Evolutionary conservation across 2,329 filamentous ascomycete species (phyloP).

Genomic region (Aspergillus jensenii): DNA sequence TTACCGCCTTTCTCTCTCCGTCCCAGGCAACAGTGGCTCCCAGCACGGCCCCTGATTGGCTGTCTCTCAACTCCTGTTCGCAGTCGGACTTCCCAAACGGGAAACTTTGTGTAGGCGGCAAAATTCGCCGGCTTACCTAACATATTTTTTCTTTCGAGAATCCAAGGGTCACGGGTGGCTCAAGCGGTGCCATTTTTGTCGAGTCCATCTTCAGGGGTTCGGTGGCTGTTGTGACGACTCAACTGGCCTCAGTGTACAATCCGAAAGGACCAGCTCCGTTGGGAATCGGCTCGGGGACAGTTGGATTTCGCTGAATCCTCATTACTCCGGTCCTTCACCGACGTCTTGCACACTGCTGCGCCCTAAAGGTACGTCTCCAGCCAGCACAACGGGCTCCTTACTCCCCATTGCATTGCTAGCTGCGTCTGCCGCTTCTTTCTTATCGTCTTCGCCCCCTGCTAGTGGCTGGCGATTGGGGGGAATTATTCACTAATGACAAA

Average conservation of each 20-base stretch:
- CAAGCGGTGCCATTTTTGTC: constrained; percentile 5
- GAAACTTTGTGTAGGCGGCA: constrained; percentile 12
- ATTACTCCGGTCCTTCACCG: constrained; percentile 1
- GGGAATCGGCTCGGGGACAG: constrained; percentile 1
- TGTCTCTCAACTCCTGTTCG: background rate
- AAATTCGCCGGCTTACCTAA: constrained; percentile 17
- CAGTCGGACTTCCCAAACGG: constrained; percentile 1
- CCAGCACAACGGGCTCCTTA: background rate
- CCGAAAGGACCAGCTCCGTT: constrained; percentile 4
- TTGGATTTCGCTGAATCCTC: background rate
- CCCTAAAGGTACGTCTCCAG: background rate
- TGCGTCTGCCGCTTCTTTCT: background rate
- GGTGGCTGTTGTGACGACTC: constrained; percentile 2
- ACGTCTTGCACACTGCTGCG: background rate
- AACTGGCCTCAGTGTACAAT: constrained; percentile 1
- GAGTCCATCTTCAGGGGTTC: constrained; percentile 14
- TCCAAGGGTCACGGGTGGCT: constrained; percentile 11
- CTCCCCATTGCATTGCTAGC: background rate
- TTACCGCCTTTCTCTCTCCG: background rate
- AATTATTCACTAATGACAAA: constrained; percentile 3
- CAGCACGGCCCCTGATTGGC: constrained; percentile 3
- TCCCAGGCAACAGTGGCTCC: background rate
- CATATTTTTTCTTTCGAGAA: background rate
- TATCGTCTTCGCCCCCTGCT: background rate
- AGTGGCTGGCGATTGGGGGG: background rate